Evolutionary conservation across 1,284 basidiomycete species (phyloP).

Genomic region (Pseudozyma sp.): DNA sequence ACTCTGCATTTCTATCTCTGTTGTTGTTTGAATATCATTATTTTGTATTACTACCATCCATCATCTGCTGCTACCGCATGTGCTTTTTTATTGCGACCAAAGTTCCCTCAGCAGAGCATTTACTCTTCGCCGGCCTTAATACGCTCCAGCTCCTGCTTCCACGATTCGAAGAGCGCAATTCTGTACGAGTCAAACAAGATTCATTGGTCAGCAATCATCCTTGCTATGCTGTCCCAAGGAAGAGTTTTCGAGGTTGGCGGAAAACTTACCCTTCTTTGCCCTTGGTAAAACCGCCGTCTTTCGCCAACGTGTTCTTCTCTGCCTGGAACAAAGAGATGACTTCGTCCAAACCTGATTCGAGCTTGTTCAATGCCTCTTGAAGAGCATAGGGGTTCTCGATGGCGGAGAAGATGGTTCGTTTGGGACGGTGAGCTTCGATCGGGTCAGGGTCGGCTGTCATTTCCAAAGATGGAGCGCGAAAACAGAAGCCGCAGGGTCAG

Average conservation of each 20-base stretch:
- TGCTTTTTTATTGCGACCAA: not conserved
- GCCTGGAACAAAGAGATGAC: constrained; percentile 57
- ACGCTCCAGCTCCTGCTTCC: constrained; percentile 57
- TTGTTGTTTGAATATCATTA: not conserved
- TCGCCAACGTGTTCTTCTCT: constrained; percentile 55
- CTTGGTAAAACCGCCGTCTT: constrained; percentile 55
- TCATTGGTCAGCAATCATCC: not conserved
- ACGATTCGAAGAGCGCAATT: constrained; percentile 52
- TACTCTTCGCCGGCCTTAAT: constrained; percentile 53
- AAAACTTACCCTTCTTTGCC: constrained; percentile 57
- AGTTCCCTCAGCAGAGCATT: not conserved
- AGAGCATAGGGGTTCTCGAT: constrained; percentile 64
- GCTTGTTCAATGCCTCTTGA: constrained; percentile 51
- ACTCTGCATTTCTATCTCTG: too few species aligned
- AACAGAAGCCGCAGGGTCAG: not conserved
- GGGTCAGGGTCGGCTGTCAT: constrained; percentile 37
- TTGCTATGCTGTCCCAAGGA: not conserved
- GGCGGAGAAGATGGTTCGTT: constrained; percentile 48
- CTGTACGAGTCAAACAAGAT: constrained; percentile 1
- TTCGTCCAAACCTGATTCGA: constrained; percentile 57
- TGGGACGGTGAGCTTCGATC: constrained; percentile 30
- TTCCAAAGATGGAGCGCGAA: not conserved
- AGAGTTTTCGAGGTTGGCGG: too few species aligned
- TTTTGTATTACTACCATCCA: constrained; percentile 16
- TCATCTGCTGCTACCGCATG: too few species aligned